These are phyloP conservation scores for Aspergillus mulundensis DNA, from an alignment of 495 filamentous ascomycete genomes.

Conservation along the genomic window DNA sequence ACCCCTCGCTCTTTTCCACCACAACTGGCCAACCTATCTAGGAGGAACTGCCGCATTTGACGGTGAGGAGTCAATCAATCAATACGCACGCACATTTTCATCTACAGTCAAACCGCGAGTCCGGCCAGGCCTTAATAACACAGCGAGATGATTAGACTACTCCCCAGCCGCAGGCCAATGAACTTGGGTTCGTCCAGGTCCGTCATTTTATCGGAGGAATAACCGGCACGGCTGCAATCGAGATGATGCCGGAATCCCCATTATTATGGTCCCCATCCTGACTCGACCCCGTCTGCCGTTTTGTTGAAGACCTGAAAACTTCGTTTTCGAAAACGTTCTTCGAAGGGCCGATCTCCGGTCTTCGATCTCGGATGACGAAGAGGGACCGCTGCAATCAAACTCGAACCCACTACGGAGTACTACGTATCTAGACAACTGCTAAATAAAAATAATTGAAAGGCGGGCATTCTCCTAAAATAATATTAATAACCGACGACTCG, in stretches of 20 bases:
- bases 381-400: conserved; percentile 10
- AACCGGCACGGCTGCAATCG: background rate
- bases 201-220: background rate
- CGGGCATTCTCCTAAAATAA: conserved; percentile 14
- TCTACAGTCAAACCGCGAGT: background rate
- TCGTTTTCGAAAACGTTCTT: background rate
- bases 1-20: background rate
- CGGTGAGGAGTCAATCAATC: too few species aligned
- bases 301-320: background rate
- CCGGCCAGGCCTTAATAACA: background rate
- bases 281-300: background rate
- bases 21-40: conserved; percentile 2
- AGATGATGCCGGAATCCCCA: background rate
- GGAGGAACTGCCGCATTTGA: too few species aligned
- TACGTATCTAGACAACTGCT: too few species aligned
- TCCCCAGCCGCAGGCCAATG: conserved; percentile 4
- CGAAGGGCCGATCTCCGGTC: conserved; percentile 15
- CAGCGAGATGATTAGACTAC: background rate
- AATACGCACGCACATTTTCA: too few species aligned
- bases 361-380: conserved; percentile 15
- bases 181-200: conserved; percentile 8
- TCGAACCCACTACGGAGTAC: conserved; percentile 15
- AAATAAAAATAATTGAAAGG: conserved; percentile 9
- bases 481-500: background rate
- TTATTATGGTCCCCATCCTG: background rate